These are phyloP conservation scores for Hypoxylon trugodes DNA, from an alignment of 495 filamentous ascomycete genomes.

Conservation along the genomic window DNA sequence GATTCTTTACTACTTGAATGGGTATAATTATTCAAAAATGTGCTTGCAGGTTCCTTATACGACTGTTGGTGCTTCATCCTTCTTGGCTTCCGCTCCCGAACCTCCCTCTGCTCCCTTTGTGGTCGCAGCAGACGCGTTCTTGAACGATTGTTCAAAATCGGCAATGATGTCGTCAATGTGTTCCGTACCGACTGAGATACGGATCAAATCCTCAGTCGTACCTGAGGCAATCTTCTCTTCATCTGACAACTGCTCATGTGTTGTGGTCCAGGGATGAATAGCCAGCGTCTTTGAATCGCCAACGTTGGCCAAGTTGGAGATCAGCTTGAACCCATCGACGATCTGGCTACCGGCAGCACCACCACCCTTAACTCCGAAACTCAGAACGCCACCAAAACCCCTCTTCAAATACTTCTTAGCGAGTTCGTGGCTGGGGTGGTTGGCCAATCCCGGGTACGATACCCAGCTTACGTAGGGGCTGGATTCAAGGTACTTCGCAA, in stretches of 20 bases:
- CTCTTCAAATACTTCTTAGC: slow-evolving; percentile 91
- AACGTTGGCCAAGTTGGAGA: slow-evolving; percentile 87
- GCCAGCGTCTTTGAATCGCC: slow-evolving; percentile 90
- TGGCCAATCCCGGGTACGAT: slow-evolving; percentile 88
- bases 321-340: slow-evolving; percentile 93
- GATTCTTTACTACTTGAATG: slow-evolving; percentile 1
- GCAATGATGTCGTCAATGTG: slow-evolving; percentile 98
- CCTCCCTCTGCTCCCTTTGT: slow-evolving; percentile 36
- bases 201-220: slow-evolving; percentile 91
- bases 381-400: slow-evolving; percentile 91
- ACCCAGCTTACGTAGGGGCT: slow-evolving; percentile 92
- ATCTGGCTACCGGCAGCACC: slow-evolving; percentile 81
- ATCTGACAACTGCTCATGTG: slow-evolving; percentile 90
- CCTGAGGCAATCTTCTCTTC: slow-evolving; percentile 84
- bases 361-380: slow-evolving; percentile 92
- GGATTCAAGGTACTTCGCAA: slow-evolving; percentile 85
- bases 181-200: slow-evolving; percentile 96
- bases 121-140: slow-evolving; percentile 53
- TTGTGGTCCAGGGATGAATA: slow-evolving; percentile 96
- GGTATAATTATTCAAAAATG: slow-evolving; percentile 16
- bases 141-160: slow-evolving; percentile 94
- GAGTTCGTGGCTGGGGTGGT: slow-evolving; percentile 77
- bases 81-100: slow-evolving; percentile 36
- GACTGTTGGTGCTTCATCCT: slow-evolving; percentile 49
- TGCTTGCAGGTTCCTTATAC: slow-evolving; percentile 32